phyloP scores from a whole-genome alignment of 2,329 filamentous ascomycete genomes.

The Ilyonectria sp. region DNA sequence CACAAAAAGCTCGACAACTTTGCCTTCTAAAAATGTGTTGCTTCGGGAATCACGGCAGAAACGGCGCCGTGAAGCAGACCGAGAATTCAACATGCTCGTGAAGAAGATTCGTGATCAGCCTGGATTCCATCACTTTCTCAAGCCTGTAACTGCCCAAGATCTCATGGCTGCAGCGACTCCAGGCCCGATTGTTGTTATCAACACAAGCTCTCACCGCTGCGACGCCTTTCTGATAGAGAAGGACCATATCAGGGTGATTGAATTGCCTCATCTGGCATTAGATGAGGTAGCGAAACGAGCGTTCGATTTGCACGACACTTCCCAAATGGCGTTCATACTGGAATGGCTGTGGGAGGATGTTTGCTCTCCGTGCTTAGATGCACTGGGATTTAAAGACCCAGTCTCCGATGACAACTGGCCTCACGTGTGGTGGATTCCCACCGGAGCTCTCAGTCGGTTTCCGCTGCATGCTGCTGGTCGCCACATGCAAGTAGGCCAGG shows the following conservation, averaged over 20 bases:
- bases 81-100: neutral
- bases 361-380: neutral
- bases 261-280: neutral
- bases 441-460: neutral
- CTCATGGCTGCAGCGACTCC: neutral
- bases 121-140: constrained; percentile 4
- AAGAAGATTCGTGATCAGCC: neutral
- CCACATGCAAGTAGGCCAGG: neutral
- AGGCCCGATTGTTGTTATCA: constrained; percentile 12
- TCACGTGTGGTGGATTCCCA: constrained; percentile 15
- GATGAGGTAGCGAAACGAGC: neutral
- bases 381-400: neutral
- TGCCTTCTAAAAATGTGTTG: no score
- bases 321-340: neutral
- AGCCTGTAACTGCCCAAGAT: neutral
- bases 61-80: neutral
- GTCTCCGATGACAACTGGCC: neutral
- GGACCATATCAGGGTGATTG: neutral
- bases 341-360: constrained; percentile 13
- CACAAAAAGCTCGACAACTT: no score
- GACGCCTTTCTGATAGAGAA: constrained; percentile 3
- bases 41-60: neutral
- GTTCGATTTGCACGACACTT: neutral
- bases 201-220: neutral
- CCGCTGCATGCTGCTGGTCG: constrained; percentile 9